phyloP scores from a whole-genome alignment of 2,329 filamentous ascomycete species.

The Cladosporium sphaerospermum region DNA sequence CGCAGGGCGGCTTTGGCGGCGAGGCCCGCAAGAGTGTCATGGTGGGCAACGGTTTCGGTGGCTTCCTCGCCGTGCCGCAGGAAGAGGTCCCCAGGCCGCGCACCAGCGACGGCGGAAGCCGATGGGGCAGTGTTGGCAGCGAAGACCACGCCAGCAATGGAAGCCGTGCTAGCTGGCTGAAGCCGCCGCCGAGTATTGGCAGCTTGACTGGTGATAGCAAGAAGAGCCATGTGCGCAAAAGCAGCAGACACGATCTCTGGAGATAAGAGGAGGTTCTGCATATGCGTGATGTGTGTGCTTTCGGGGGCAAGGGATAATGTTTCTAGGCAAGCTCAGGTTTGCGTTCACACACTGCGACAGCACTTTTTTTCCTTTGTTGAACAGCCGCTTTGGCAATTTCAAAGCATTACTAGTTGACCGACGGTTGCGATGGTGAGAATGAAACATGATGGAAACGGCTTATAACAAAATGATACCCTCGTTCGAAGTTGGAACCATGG shows the following conservation, averaged over 20 bases:
- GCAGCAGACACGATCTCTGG: slow-evolving; percentile 32
- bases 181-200: slow-evolving; percentile 26
- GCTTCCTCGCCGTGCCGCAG: slow-evolving; percentile 57
- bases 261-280: slow-evolving; percentile 16
- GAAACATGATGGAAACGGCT: background rate
- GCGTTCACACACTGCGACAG: no score
- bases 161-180: slow-evolving; percentile 19
- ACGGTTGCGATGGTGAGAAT: no score
- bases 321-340: no score
- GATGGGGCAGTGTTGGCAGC: slow-evolving; percentile 15
- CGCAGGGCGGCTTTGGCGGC: slow-evolving; percentile 40
- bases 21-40: slow-evolving; percentile 55
- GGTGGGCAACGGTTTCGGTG: slow-evolving; percentile 63
- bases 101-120: slow-evolving; percentile 20
- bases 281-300: no score
- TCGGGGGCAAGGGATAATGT: no score
- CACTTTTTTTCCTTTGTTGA: no score
- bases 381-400: no score
- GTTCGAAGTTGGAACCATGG: background rate
- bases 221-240: slow-evolving; percentile 22
- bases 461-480: slow-evolving; percentile 4
- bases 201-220: slow-evolving; percentile 8
- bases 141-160: slow-evolving; percentile 15
- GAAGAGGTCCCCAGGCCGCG: slow-evolving; percentile 37
- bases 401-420: no score